Base-by-base conservation (phyloP, 2,329 filamentous ascomycete species). In the Huntiella omanensis region DNA sequence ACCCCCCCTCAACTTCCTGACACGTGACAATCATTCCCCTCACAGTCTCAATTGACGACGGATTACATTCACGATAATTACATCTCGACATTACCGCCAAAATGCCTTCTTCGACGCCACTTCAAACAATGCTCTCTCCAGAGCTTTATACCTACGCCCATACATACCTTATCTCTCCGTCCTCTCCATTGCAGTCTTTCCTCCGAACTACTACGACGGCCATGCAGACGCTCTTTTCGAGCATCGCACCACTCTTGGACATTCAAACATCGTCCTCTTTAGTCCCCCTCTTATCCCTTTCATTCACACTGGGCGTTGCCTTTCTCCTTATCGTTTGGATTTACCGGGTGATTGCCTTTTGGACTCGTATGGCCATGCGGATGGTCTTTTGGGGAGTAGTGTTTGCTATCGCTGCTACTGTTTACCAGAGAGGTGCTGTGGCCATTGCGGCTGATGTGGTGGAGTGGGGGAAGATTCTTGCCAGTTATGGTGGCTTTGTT, bases 281-380 rank as follows among this genome's bases (percentile, higher is more conserved):
- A 43, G 53, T 60, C 10, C 57, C 60, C 40, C 55, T 61, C 33
- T 53, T 59, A 22, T 51, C 61, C 11, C 51, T 62, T 10, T 35
- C 42, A 10, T 22, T 43, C 17, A 43, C 48, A 4, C 50, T 62
- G 13, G 57, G 62, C 51, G 56, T 62, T 48, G 60, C 62, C 15
- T 13, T 50, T 3, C 40, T 48, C 15, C 34, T 52, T n/a, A 36
- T 48, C 17, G 36, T 45, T 3, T 80, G 81, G 64, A 64, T 85
- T 13, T 75, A 77, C 51, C 73, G 83, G 50, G 63, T 84, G 15
- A 67, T 93, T 49, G 64, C 85, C 56, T 92, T 78, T 65, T 85
- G 84, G 75, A 73, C 85, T 45, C 66, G 71, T n/a, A 57, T 93
- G 47, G 67, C 69, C 8, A 59, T 83, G 52, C 64, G 71, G 17